Evolutionary conservation across 441 rosid species (phyloP), one percentile per base, ranked within the genome.

Genomic region (Omphalea diandra): DNA sequence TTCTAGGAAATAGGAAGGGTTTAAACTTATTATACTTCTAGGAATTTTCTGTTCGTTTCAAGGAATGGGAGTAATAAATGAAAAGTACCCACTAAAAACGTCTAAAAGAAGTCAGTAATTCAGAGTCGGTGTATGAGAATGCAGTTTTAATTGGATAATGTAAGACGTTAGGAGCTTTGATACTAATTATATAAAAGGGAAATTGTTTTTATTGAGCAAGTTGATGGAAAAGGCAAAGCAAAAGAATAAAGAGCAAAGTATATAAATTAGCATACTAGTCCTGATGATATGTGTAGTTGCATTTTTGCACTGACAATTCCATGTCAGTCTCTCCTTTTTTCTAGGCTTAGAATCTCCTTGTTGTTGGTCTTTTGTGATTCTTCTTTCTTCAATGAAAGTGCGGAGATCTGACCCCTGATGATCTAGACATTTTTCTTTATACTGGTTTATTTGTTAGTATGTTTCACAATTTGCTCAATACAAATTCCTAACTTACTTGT

Each of bases 261-360:
- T n/a, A n/a, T n/a, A n/a, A n/a, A n/a, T n/a, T n/a, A n/a, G n/a
- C n/a, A n/a, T n/a, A n/a, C n/a, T n/a, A n/a, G n/a, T 75, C 56
- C 63, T 75, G 54, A 49, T 71, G 64, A 40, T 52, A 50, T 78
- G 81, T 70, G 73, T 67, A 57, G 63, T 63, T 35, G n/a, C n/a
- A n/a, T n/a, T n/a, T n/a, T n/a, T n/a, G 44, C 80, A 75, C 78
- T 77, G 77, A 80, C 83, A 60, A 56, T 64, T 72, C 67, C 17
- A 67, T 61, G 71, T 5, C 75, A 52, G 33, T 55, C n/a, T 64
- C 36, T 73, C 41, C 35, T 33, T 46, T 50, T 67, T 62, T 67
- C 26, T 14, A 35, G 26, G 60, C 70, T 79, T 69, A 61, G 76
- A 80, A 77, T 80, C n/a, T n/a, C n/a, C n/a, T n/a, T n/a, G n/a